Conservation (phyloP, 1,284 basidiomycete species). For the Fistulina hepatica region DNA sequence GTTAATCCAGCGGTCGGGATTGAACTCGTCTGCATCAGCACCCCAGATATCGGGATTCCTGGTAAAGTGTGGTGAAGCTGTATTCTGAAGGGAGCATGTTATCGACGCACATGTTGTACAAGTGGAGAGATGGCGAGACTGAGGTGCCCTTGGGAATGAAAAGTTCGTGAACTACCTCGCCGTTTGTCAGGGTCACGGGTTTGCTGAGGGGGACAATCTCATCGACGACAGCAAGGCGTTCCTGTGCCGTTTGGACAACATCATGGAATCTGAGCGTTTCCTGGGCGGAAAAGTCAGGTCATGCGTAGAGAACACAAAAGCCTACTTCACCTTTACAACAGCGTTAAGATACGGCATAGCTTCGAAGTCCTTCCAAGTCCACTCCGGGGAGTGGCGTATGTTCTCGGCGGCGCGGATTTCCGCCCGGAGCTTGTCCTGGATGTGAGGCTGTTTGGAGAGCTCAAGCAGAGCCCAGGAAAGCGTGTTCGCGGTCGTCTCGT, state of each 20-base stretch:
- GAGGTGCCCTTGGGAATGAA: not conserved
- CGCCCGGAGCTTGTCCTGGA: conserved; percentile 27
- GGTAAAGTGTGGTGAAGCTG: not conserved
- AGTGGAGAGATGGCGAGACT: no score
- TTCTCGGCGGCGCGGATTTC: conserved; percentile 31
- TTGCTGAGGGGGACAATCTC: not conserved
- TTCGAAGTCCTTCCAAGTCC: conserved; percentile 26
- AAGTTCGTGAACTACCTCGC: not conserved
- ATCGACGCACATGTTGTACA: not conserved
- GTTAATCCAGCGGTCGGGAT: conserved; percentile 8
- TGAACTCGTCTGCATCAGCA: conserved; percentile 5
- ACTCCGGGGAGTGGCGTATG: conserved; percentile 24
- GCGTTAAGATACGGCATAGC: conserved; percentile 33
- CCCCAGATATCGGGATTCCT: conserved; percentile 6
- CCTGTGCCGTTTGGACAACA: no score
- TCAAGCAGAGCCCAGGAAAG: conserved; percentile 35
- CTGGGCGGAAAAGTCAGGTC: no score
- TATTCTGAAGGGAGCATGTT: not conserved
- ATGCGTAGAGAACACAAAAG: no score
- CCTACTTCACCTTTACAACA: conserved; percentile 33
- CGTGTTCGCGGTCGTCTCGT: conserved; percentile 31
- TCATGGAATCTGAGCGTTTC: no score
- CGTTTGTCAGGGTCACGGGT: not conserved
- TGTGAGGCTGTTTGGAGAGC: conserved; percentile 26
- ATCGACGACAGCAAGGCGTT: not conserved